These are phyloP conservation scores for Hypoxylon cercidicola DNA, from an alignment of 495 filamentous ascomycete species.

Conservation along the genomic window DNA sequence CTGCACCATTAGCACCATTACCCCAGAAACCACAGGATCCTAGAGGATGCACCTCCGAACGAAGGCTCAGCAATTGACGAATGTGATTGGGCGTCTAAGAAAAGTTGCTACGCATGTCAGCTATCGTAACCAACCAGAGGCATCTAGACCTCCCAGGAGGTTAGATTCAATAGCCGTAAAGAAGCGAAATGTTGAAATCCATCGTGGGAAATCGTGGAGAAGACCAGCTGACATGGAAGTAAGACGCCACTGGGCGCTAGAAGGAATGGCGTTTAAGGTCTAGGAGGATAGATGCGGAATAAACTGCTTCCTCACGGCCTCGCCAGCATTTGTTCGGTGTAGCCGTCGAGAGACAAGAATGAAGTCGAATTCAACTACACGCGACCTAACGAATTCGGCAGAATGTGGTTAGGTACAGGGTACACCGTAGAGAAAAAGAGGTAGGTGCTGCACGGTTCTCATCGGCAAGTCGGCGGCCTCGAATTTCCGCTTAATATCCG, in stretches of 20 bases:
- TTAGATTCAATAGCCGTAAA: not conserved
- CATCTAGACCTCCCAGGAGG: constrained; percentile 9
- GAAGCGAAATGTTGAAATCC: constrained; percentile 5
- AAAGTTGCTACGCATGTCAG: constrained; percentile 12
- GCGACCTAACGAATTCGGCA: not conserved
- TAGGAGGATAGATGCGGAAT: not conserved
- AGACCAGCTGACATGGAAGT: constrained; percentile 23
- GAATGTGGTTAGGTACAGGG: not conserved
- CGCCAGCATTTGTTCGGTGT: constrained; percentile 2
- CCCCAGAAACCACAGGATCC: constrained; percentile 29
- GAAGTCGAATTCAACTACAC: no score
- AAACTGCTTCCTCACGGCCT: no score
- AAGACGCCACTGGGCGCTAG: not conserved
- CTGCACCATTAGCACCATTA: constrained; percentile 17
- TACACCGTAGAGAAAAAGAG: constrained; percentile 8
- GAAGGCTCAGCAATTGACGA: constrained; percentile 9
- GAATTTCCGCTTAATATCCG: constrained; percentile 14
- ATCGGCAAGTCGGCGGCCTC: constrained; percentile 33
- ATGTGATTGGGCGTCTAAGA: constrained; percentile 24
- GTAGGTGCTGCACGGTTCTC: not conserved
- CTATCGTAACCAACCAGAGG: constrained; percentile 22
- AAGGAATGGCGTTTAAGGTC: not conserved
- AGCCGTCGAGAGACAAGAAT: not conserved
- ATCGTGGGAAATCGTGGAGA: constrained; percentile 25
- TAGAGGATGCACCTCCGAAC: not conserved